Percentiles rank a stretch among this genome's conserved stretches.
These are phyloP conservation scores for Elymus sibiricus DNA, from an alignment of 176 grass and related monocot genomes.

Conservation along the genomic window DNA sequence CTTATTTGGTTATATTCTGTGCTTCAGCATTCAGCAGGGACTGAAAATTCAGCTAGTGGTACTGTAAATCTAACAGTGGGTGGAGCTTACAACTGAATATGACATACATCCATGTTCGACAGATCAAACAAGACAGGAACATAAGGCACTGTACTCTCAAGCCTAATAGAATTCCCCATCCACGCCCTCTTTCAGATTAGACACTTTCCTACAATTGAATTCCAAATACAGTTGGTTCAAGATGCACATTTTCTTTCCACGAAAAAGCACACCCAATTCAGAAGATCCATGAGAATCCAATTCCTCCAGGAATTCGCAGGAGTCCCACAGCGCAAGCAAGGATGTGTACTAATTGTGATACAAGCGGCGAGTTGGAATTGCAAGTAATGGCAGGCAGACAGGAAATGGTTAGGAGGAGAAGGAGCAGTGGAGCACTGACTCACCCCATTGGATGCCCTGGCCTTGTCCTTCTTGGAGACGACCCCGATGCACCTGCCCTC, in stretches of 20 bases:
- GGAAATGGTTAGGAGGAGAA: no score
- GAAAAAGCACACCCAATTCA: not conserved
- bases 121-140: no score
- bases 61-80: not conserved
- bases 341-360: no score
- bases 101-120: not conserved
- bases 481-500: constrained; percentile 64
- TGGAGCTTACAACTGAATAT: not conserved
- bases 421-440: fast-evolving
- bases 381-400: no score
- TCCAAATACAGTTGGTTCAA: not conserved
- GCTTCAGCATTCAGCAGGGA: not conserved
- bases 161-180: no score
- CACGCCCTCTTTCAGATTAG: not conserved
- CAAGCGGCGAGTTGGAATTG: no score
- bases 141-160: not conserved
- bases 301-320: not conserved
- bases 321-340: no score
- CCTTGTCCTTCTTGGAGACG: constrained; percentile 66
- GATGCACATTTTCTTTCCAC: not conserved
- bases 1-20: not conserved
- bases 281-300: not conserved
- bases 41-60: not conserved
- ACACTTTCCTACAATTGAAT: not conserved
- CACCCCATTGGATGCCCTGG: constrained; percentile 50